These are phyloP conservation scores for Apophysomyces variabilis DNA, from an alignment of 371 early-diverging fungal species.

Conservation along the genomic window DNA sequence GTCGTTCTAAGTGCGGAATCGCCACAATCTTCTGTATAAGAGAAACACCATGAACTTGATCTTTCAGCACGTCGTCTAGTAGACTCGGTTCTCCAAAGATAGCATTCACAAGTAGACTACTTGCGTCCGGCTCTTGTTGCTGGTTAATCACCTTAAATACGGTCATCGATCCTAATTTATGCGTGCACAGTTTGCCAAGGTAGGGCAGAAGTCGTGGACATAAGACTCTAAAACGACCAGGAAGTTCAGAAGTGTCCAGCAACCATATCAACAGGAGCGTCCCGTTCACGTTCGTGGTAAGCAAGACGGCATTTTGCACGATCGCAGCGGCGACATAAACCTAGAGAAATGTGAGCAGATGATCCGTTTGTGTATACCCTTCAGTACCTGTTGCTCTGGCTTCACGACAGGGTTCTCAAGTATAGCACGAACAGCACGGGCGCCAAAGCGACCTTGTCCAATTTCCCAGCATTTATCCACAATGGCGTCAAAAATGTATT, in stretches of 20 bases:
- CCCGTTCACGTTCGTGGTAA: slow-evolving; percentile 90
- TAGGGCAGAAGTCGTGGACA: slow-evolving; percentile 45
- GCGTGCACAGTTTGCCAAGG: slow-evolving; percentile 81
- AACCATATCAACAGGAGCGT: slow-evolving; percentile 90
- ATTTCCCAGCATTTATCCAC: slow-evolving; percentile 73
- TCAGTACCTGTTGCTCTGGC: slow-evolving; percentile 35
- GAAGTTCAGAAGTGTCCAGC: slow-evolving; percentile 79
- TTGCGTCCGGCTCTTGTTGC: slow-evolving; percentile 83
- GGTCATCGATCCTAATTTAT: slow-evolving; percentile 85
- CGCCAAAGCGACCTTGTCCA: slow-evolving; percentile 83
- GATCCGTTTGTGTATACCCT: background rate
- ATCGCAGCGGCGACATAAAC: slow-evolving; percentile 88
- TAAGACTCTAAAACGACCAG: slow-evolving; percentile 82
- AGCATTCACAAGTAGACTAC: slow-evolving; percentile 76
- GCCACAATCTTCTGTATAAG: slow-evolving; percentile 85
- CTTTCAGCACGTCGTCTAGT: slow-evolving; percentile 78
- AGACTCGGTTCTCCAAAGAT: slow-evolving; percentile 61
- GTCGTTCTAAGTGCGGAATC: slow-evolving; percentile 71
- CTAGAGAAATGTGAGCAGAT: slow-evolving; percentile 31
- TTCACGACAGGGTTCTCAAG: slow-evolving; percentile 70
- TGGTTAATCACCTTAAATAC: slow-evolving; percentile 89
- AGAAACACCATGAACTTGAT: slow-evolving; percentile 82
- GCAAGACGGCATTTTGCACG: slow-evolving; percentile 75
- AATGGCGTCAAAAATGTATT: slow-evolving; percentile 86
- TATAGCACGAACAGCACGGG: slow-evolving; percentile 82